Evolutionary conservation across 345 rosid species (phyloP).

Genomic region (Acer negundo): DNA sequence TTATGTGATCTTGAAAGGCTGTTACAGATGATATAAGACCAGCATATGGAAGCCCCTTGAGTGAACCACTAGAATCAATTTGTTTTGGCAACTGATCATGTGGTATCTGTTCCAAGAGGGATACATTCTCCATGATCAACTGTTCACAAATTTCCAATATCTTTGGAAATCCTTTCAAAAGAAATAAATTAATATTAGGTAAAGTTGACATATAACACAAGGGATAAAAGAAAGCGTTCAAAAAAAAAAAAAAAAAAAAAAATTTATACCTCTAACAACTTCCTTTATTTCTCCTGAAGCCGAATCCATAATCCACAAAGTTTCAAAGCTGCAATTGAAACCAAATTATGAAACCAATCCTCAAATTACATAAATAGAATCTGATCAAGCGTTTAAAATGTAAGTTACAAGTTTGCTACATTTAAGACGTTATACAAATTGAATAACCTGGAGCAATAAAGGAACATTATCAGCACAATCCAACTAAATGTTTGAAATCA

Average conservation of each 20-base stretch:
- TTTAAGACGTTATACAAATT: neutral
- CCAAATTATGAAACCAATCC: conserved; percentile 19
- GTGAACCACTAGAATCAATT: conserved; percentile 35
- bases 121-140: conserved; percentile 58
- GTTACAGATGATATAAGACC: conserved; percentile 63
- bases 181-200: conserved; percentile 31
- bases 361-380: conserved; percentile 4
- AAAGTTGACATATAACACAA: neutral
- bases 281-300: conserved; percentile 69
- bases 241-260: conserved; percentile 18
- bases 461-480: neutral
- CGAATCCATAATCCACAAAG: conserved; percentile 72
- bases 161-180: conserved; percentile 47
- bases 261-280: conserved; percentile 60
- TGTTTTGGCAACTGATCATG: conserved; percentile 53
- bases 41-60: conserved; percentile 38
- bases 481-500: neutral
- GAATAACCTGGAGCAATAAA: neutral
- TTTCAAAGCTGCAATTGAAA: conserved; percentile 63
- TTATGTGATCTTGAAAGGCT: conserved; percentile 45
- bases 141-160: conserved; percentile 55
- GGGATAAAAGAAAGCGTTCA: conserved; percentile 10
- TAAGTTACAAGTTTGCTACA: conserved; percentile 1
- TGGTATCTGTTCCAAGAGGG: conserved; percentile 62
- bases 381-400: neutral